These are phyloP conservation scores for Ustilago nuda DNA, from an alignment of 1,284 basidiomycete species.

Conservation along the genomic window DNA sequence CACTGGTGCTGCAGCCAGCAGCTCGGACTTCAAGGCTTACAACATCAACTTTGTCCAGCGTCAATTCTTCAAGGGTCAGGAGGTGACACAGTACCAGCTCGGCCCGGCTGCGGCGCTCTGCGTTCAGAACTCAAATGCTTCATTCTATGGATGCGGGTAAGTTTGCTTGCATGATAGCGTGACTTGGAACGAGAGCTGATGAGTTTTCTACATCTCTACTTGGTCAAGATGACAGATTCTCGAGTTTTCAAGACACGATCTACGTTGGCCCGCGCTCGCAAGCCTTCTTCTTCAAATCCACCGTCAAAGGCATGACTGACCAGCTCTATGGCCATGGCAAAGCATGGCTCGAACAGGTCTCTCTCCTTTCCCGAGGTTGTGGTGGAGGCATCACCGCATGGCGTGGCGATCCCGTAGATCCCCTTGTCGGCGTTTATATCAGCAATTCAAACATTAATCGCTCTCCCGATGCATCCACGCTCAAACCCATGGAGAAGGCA, in stretches of 20 bases:
- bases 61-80: constrained; percentile 18
- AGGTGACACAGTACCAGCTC: constrained; percentile 30
- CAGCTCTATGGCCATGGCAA: constrained; percentile 37
- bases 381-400: constrained; percentile 44
- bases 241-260: constrained; percentile 42
- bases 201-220: background rate
- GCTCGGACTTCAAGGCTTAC: constrained; percentile 42
- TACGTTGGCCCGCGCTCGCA: constrained; percentile 13
- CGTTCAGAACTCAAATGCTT: constrained; percentile 23
- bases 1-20: constrained; percentile 10
- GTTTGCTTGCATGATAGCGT: background rate
- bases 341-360: constrained; percentile 42
- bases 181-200: background rate
- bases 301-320: constrained; percentile 43
- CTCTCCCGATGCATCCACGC: constrained; percentile 18
- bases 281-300: constrained; percentile 30
- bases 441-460: constrained; percentile 29
- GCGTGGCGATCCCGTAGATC: constrained; percentile 32
- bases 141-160: constrained; percentile 34
- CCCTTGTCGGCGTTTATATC: constrained; percentile 28
- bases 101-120: constrained; percentile 42
- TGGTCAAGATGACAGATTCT: constrained; percentile 3
- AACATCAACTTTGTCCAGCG: constrained; percentile 43
- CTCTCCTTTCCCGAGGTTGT: constrained; percentile 29
- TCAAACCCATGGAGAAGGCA: constrained; percentile 4